phyloP scores from a whole-genome alignment of 768 basidiomycete genomes.

The Fomitopsis serialis region DNA sequence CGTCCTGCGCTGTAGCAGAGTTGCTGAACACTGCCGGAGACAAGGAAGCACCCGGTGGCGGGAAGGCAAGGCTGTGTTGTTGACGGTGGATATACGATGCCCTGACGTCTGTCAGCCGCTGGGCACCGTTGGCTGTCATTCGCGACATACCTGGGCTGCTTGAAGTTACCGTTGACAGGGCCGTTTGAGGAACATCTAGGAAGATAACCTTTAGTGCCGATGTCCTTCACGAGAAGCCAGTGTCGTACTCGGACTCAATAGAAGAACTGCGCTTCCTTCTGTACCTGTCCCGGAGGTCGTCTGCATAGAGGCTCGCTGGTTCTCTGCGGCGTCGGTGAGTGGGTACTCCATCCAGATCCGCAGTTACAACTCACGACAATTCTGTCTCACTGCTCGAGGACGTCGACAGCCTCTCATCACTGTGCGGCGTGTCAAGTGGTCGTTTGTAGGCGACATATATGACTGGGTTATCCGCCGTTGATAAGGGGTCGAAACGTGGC shows the following conservation, averaged over 20 bases:
- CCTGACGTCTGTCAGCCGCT: too few species aligned
- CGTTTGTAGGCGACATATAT: constrained; percentile 11
- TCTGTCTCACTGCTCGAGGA: not conserved
- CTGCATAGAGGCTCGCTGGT: not conserved
- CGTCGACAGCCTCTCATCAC: not conserved
- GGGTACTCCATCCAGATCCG: not conserved
- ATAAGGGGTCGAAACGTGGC: constrained; percentile 12
- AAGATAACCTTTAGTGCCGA: not conserved
- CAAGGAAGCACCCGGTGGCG: not conserved
- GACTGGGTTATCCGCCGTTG: not conserved
- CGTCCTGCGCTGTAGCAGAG: too few species aligned
- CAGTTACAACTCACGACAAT: not conserved
- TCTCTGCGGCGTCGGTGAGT: not conserved
- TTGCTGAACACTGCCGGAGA: not conserved
- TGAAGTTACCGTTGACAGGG: constrained; percentile 11
- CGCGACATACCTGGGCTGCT: constrained; percentile 9
- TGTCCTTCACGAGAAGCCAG: not conserved
- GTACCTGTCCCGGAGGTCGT: not conserved
- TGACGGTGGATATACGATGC: too few species aligned
- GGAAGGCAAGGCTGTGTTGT: too few species aligned
- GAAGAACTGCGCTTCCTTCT: constrained; percentile 13
- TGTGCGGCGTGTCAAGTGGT: not conserved
- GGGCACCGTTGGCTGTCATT: too few species aligned
- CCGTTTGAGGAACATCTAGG: constrained; percentile 4
- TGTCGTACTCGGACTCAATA: constrained; percentile 9